Conservation (phyloP, 495 filamentous ascomycete species). For the Astrocystis sublimbata region DNA sequence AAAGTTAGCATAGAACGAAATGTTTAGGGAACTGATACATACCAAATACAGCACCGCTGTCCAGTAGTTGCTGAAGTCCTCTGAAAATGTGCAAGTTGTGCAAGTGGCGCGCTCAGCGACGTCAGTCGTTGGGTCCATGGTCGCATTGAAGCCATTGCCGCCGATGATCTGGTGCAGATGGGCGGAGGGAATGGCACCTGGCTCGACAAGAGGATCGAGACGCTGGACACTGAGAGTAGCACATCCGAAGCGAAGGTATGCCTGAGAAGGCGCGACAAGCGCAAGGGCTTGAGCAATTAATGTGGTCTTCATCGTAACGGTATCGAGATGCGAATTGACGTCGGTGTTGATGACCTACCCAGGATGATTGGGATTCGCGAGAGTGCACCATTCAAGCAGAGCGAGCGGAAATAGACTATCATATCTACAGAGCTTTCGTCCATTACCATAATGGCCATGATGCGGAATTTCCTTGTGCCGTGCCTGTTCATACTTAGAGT, state of each 20-base stretch:
- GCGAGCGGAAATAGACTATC: slow-evolving; percentile 8
- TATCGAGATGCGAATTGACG: slow-evolving; percentile 12
- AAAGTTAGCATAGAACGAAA: slow-evolving; percentile 7
- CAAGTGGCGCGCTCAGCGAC: slow-evolving; percentile 31
- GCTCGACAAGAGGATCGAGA: slow-evolving; percentile 40
- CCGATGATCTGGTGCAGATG: slow-evolving; percentile 40
- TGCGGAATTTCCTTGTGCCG: slow-evolving; percentile 22
- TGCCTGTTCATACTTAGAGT: slow-evolving; percentile 17
- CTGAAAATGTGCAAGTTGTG: slow-evolving; percentile 40
- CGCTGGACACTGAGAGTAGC: slow-evolving; percentile 39
- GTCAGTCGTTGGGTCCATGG: slow-evolving; percentile 31
- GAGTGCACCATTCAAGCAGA: slow-evolving; percentile 6
- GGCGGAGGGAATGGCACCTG: slow-evolving; percentile 33
- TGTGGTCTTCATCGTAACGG: slow-evolving; percentile 33
- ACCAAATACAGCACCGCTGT: slow-evolving; percentile 39
- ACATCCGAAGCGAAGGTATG: slow-evolving; percentile 39
- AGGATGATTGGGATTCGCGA: slow-evolving; percentile 5
- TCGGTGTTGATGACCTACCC: slow-evolving; percentile 10
- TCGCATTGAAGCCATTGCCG: slow-evolving; percentile 37
- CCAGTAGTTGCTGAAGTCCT: slow-evolving; percentile 44
- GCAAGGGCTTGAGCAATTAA: slow-evolving; percentile 30
- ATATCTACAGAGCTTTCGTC: slow-evolving; percentile 14
- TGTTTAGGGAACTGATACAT: slow-evolving; percentile 15
- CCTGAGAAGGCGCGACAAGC: slow-evolving; percentile 30
- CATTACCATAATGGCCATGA: slow-evolving; percentile 15